Evolutionary conservation across 1,284 basidiomycete species (phyloP).

Genomic region (Ganoderma lucidum): DNA sequence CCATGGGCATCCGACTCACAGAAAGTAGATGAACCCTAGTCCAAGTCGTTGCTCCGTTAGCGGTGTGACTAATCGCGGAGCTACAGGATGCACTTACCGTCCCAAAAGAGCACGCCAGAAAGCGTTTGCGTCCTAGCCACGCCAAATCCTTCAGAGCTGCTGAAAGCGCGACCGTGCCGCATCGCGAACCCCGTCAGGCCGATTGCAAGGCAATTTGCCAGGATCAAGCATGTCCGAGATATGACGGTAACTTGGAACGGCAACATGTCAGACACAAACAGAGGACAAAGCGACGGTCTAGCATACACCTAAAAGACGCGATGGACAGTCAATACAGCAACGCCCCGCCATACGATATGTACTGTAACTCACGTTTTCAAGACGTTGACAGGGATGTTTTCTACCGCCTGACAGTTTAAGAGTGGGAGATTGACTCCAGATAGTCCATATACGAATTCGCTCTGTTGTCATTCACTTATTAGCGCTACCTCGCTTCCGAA

Average conservation of each 20-base stretch:
- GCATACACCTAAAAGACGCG: neutral
- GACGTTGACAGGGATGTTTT: neutral
- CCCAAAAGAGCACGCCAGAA: neutral
- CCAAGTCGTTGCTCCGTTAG: neutral
- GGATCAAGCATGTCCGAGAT: neutral
- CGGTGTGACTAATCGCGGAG: too few relatives aligned
- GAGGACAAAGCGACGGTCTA: neutral
- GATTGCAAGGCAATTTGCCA: neutral
- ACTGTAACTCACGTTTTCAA: neutral
- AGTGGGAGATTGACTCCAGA: neutral
- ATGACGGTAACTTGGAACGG: neutral
- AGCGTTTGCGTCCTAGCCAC: neutral
- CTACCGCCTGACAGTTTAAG: neutral
- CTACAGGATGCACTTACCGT: neutral
- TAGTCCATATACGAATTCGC: neutral
- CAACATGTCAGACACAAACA: neutral
- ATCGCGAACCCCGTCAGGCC: neutral
- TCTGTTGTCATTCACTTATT: neutral
- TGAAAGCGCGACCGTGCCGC: neutral
- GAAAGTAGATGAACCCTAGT: constrained; percentile 1
- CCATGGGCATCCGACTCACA: neutral
- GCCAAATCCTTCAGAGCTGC: neutral
- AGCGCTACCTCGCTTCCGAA: neutral
- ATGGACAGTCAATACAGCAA: neutral
- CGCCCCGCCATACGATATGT: neutral